Percentiles rank a stretch among this genome's conserved stretches.
phyloP scores from a whole-genome alignment of 1,139 yeast species.

The Nematodospora anomalae region DNA sequence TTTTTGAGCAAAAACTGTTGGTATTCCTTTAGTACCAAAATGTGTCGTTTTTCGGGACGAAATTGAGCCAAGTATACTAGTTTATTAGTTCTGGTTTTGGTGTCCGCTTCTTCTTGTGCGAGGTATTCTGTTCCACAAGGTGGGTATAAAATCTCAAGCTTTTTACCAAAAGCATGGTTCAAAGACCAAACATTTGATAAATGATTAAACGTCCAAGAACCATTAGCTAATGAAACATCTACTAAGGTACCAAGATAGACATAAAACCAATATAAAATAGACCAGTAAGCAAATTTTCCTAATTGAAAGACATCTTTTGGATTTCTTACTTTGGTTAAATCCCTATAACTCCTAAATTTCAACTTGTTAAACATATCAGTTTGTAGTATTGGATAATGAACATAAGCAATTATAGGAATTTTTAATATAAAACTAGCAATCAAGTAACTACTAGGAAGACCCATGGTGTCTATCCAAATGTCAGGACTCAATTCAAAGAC shows the following conservation, averaged over 20 bases:
- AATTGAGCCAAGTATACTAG: slow-evolving; percentile 87
- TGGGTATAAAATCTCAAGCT: slow-evolving; percentile 67
- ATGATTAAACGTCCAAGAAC: slow-evolving; percentile 89
- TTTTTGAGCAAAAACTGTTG: slow-evolving; percentile 42
- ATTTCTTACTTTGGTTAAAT: slow-evolving; percentile 14
- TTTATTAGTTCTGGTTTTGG: slow-evolving; percentile 46
- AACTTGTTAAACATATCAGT: slow-evolving; percentile 76
- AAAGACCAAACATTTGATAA: slow-evolving; percentile 60
- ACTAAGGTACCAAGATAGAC: slow-evolving; percentile 66
- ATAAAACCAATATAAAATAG: slow-evolving; percentile 58
- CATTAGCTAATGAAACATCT: slow-evolving; percentile 71
- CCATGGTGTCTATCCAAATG: slow-evolving; percentile 93
- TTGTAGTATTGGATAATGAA: slow-evolving; percentile 92
- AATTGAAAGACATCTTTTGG: slow-evolving; percentile 25
- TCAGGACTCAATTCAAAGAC: slow-evolving; percentile 73
- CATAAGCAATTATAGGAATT: slow-evolving; percentile 81
- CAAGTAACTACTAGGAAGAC: slow-evolving; percentile 79
- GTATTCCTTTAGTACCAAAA: slow-evolving; percentile 63
- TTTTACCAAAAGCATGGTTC: slow-evolving; percentile 23
- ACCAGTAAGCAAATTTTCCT: slow-evolving; percentile 72
- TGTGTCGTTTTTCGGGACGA: slow-evolving; percentile 93
- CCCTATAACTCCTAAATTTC: slow-evolving; percentile 28
- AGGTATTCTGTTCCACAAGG: slow-evolving; percentile 72
- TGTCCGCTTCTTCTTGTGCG: slow-evolving; percentile 9
- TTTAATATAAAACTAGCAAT: slow-evolving; percentile 52